Evolutionary conservation across 202 grass and related monocot genomes (phyloP).

Genomic region (Panicum virgatum): DNA sequence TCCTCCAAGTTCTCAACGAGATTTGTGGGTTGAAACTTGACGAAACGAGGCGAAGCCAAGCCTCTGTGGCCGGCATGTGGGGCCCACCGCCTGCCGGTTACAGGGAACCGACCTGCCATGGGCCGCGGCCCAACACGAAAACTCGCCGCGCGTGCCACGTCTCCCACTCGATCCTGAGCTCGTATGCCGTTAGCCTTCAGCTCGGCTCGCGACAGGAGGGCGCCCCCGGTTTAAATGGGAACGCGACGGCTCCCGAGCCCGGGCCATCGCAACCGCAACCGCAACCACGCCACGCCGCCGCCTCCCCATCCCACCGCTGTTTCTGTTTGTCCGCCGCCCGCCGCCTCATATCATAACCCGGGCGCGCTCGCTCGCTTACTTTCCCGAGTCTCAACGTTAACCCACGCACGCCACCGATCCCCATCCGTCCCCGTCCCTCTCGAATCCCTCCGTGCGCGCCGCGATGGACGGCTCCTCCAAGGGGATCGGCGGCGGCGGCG

Average conservation of each 20-base stretch:
- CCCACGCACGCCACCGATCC: too few relatives aligned
- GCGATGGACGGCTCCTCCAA: constrained; percentile 62
- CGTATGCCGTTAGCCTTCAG: too few relatives aligned
- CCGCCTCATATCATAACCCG: neutral
- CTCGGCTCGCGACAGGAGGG: neutral
- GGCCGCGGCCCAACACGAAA: too few relatives aligned
- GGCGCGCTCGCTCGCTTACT: neutral
- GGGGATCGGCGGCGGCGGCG: constrained; percentile 38
- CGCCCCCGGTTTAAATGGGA: neutral
- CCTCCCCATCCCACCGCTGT: too few relatives aligned
- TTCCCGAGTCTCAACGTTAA: too few relatives aligned
- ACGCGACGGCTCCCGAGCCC: neutral
- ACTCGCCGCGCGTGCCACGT: too few relatives aligned
- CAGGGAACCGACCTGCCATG: neutral
- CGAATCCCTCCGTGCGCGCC: neutral
- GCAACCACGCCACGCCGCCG: neutral
- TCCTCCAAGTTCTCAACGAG: neutral
- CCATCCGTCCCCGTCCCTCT: neutral
- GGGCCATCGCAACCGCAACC: neutral
- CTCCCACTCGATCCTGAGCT: too few relatives aligned
- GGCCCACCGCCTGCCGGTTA: neutral
- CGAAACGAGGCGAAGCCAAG: too few relatives aligned
- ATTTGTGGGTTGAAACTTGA: neutral
- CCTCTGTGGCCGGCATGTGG: neutral
- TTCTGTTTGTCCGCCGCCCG: neutral